phyloP scores from a whole-genome alignment of 2,329 filamentous ascomycete species.

The Diplodia intermedia region DNA sequence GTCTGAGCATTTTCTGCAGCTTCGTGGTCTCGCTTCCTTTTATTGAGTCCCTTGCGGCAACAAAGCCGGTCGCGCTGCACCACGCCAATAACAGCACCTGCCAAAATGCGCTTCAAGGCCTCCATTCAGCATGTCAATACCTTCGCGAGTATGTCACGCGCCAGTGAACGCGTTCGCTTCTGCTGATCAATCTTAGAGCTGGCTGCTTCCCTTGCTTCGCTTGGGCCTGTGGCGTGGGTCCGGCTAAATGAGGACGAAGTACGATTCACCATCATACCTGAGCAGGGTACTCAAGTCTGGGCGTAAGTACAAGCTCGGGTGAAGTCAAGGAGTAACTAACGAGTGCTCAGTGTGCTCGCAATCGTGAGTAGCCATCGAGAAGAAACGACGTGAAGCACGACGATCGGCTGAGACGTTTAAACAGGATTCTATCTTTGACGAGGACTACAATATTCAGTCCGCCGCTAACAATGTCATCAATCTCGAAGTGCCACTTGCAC shows the following conservation, averaged over 20 bases:
- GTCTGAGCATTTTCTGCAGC: background rate
- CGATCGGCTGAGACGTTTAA: background rate
- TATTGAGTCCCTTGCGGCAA: background rate
- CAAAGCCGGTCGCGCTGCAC: background rate
- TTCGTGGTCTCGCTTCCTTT: too few relatives aligned
- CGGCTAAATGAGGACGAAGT: constrained; percentile 85
- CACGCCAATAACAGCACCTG: too few relatives aligned
- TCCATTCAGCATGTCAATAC: constrained; percentile 59
- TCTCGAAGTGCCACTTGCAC: constrained; percentile 88
- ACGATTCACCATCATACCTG: constrained; percentile 94
- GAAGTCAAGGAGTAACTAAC: constrained; percentile 35
- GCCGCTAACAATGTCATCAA: constrained; percentile 92
- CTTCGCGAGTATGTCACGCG: constrained; percentile 57
- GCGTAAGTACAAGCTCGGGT: constrained; percentile 64
- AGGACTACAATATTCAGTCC: constrained; percentile 83
- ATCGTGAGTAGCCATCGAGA: constrained; percentile 46
- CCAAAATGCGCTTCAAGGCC: constrained; percentile 60
- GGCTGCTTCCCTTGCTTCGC: constrained; percentile 66
- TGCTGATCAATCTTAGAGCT: constrained; percentile 56
- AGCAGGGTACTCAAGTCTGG: constrained; percentile 96
- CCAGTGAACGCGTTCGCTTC: constrained; percentile 21
- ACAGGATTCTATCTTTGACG: constrained; percentile 86
- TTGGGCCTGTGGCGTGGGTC: constrained; percentile 88
- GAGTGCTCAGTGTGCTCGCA: constrained; percentile 47
- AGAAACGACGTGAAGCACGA: background rate